Base-by-base conservation (phyloP, 148 eudicot genomes). In the Bassia scoparia region DNA sequence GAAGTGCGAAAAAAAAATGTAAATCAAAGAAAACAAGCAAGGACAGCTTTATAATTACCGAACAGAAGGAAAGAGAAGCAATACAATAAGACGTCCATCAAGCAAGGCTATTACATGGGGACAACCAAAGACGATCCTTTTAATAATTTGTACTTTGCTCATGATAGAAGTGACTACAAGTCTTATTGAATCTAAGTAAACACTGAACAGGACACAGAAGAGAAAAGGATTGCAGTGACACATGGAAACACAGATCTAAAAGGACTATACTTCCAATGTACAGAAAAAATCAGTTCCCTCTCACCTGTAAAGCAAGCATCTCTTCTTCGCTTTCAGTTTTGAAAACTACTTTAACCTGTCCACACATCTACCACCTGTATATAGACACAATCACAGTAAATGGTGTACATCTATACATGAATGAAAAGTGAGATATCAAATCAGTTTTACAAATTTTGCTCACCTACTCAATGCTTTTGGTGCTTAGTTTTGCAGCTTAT, bases 341-440 rank as follows among this genome's bases (percentile, higher is more conserved):
- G 83, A 95, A 90, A 15, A 95, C 99, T 75, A 95, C 97, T 79
- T 95, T 95, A 68, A 95, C 96, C 86, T 95, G 97, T 61, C 99
- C 97, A 31, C 99, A 95, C 96, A 86, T 92, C 89, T 95, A 97
- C 99, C 99, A 95, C 81, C 99, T 95, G 79, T 74, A 82, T n/a
- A 68, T 43, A 71, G 50, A 72, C 27, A 75, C 18, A 70, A 70
- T 68, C 73, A 55, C 31, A 29, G 14, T 35, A 52, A 21, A 38
- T 50, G 74, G 21, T 30, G 58, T 64, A 61, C n/a, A n/a, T n/a
- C n/a, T n/a, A n/a, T n/a, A n/a, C 31, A 68, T 55, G 70, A 70
- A 70, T 35, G 34, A 24, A 23, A 78, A 41, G 50, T 12, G 2
- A 55, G 20, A 74, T 56, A 4, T 31, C 16, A 44, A 38, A 41